Conservation (phyloP, 2,329 filamentous ascomycete genomes). For the Emergomyces pasteurianus region DNA sequence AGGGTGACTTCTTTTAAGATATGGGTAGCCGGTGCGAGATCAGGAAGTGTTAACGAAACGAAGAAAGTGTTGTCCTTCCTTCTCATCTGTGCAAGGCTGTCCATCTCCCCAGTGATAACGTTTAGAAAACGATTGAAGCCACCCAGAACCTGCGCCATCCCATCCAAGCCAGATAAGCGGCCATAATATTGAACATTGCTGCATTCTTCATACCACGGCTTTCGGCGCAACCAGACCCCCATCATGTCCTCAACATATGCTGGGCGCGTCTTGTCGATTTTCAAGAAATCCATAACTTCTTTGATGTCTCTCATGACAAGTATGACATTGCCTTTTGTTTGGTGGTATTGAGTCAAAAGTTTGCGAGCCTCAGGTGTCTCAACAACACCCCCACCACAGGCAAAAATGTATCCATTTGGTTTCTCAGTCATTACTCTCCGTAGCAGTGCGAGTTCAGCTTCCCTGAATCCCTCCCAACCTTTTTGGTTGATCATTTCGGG, state of each 20-base stretch:
- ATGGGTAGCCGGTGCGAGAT: conserved; percentile 51
- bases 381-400: conserved; percentile 87
- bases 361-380: conserved; percentile 71
- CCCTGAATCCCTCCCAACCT: conserved; percentile 84
- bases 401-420: conserved; percentile 67
- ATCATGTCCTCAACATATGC: conserved; percentile 90
- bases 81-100: conserved; percentile 45
- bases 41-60: conserved; percentile 74
- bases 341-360: conserved; percentile 60
- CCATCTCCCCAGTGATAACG: conserved; percentile 51
- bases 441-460: conserved; percentile 64
- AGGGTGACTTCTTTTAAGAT: conserved; percentile 62
- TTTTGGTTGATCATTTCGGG: conserved; percentile 67
- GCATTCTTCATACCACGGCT: conserved; percentile 81
- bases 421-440: conserved; percentile 63
- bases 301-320: conserved; percentile 80
- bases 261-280: conserved; percentile 77
- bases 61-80: conserved; percentile 74
- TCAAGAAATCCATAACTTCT: conserved; percentile 77
- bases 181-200: conserved; percentile 93
- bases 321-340: conserved; percentile 69
- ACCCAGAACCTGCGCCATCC: conserved; percentile 43
- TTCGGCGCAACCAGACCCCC: conserved; percentile 77
- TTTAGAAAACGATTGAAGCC: conserved; percentile 65
- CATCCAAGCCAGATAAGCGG: conserved; percentile 46